Evolutionary conservation across 2,329 filamentous ascomycete species (phyloP), one percentile per base, ranked within the genome.

Genomic region (Aphanocladium album): DNA sequence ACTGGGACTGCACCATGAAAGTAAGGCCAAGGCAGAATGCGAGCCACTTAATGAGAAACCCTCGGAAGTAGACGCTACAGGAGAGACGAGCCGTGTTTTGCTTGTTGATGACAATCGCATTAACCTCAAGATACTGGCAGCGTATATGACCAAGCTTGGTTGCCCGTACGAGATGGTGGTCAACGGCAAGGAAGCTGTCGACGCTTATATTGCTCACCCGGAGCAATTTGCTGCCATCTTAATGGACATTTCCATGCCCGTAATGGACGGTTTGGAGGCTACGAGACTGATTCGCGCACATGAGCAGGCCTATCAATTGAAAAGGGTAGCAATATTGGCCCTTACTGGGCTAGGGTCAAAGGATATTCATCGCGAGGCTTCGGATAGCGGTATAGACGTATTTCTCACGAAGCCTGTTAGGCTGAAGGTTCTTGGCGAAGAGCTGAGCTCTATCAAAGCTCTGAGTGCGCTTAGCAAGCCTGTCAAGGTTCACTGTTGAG

Each of bases 221-320:
- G 63, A 64, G 0, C 56, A 66, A 0, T 76, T 67, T 25, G 62
- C 61, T 0, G 73, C 70, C 54, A 63, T 78, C 0, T 63, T 78
- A 5, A 78, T 76, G 67, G 83, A 85, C 63, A 76, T 81, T 3
- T 80, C 74, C 62, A 83, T 83, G 80, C 80, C 80, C 0, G 67
- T 81, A 2, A 76, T 83, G 60, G 49, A 52, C 17, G 49, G 76
- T 82, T 72, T 80, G 3, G 75, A 75, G 9, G 73, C 76, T 0
- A 80, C 79, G 2, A 71, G 74, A 2, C 70, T 71, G 27, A 80
- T 81, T 16, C 74, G 80, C 1, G 71, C 73, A 1, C 71, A 79
- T 46, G 80, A 83, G 64, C 69, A 72, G 11, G n/a, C 70, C 76
- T 0, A 67, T 72, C 16, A 69, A 70, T 1, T 65, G 77, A 0